These are phyloP conservation scores for Ceraceosorus guamensis DNA, from an alignment of 1,284 basidiomycete species.

Conservation along the genomic window DNA sequence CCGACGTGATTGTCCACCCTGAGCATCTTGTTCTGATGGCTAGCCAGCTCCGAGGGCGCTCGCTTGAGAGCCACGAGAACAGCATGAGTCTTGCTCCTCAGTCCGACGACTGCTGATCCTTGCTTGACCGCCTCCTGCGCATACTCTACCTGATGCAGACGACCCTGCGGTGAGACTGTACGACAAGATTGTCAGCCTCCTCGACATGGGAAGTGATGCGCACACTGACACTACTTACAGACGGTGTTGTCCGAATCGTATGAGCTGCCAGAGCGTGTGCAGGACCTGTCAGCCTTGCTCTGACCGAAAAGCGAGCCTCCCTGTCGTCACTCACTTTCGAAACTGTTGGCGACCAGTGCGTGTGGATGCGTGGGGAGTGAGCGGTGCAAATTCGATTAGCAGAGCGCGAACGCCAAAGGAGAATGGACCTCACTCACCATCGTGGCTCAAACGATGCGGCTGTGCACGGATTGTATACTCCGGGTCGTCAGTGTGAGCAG, in stretches of 20 bases:
- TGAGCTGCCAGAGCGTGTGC: constrained; percentile 39
- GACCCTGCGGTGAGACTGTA: constrained; percentile 44
- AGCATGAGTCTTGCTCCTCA: constrained; percentile 90
- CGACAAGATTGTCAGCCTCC: background rate
- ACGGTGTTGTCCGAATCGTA: constrained; percentile 48
- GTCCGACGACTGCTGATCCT: constrained; percentile 91
- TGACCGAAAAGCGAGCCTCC: no score
- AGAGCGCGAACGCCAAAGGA: no score
- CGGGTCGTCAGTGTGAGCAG: no score
- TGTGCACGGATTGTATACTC: no score
- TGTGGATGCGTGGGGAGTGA: no score
- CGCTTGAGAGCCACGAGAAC: constrained; percentile 92
- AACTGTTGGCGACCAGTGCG: no score
- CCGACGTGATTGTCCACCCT: constrained; percentile 98
- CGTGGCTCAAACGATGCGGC: no score
- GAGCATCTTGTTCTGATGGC: constrained; percentile 99
- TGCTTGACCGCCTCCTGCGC: constrained; percentile 99
- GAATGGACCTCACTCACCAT: no score
- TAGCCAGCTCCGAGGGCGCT: constrained; percentile 95
- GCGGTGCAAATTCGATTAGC: no score
- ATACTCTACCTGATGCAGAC: constrained; percentile 91
- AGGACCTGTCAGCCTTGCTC: background rate
- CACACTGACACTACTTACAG: constrained; percentile 15
- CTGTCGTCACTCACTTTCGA: no score
- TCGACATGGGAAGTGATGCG: background rate